Base-by-base conservation (phyloP, 805 yeast genomes). In the Myxozyma nipponensis region DNA sequence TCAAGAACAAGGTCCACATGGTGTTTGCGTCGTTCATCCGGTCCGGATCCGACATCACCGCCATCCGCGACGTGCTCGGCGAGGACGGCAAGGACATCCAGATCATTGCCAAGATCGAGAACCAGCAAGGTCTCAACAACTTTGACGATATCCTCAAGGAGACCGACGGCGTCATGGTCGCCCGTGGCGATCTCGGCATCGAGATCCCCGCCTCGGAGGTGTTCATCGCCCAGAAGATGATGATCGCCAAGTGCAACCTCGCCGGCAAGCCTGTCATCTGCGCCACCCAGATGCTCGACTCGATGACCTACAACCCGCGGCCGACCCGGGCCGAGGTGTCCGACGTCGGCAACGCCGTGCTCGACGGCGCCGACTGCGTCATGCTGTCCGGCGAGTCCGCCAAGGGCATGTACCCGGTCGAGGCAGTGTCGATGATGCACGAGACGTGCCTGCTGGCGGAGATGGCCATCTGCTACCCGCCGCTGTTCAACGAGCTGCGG, bases 371-470 rank as follows among this genome's bases (percentile, higher is more conserved):
- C 67, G 98, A 93, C 78, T 93, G 98, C 86, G 98, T 93, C 71
- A 93, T 93, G 98, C 82, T 93, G 72, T 86, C 95, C 52, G 98
- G 98, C 72, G 98, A 93, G 79, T 93, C 98, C 66, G 98, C 98
- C 69, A 93, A 93, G 83, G 98, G 98, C 79, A 82, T 83, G 80
- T 93, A 93, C 79, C 98, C 98, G 72, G 73, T 83, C 59, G 95
- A 93, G 78, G 96, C 98, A 58, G 98, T 93, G 61, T 79, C 90
- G 63, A 90, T 93, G 90, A 93, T 93, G 98, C 96, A 90, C 77
- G 91, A 90, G 79, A 93, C 97, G 59, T 82, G 95, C 68, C 74
- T 91, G 67, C 84, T 88, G 67, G 98, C 98, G 66, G 98, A 93
- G 80, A 86, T 85, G 77, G 95, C 96, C 63, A 83, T 91, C 70